Conservation (phyloP, 805 yeast genomes). For the Pichia exigua region DNA sequence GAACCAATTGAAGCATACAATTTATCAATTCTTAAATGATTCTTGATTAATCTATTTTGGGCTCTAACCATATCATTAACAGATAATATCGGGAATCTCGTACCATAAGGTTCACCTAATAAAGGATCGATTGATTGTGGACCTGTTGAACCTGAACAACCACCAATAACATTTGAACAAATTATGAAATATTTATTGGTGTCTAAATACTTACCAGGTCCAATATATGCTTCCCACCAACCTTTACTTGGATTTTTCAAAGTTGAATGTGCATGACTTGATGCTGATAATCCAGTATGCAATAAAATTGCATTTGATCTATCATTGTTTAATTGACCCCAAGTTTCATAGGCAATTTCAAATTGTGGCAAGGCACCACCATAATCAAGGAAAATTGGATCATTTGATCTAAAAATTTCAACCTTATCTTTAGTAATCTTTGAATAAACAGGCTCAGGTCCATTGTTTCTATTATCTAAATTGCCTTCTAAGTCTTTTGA, state of each 20-base stretch:
- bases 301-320: constrained; percentile 68
- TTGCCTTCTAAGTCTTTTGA: constrained; percentile 25
- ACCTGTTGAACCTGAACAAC: constrained; percentile 93
- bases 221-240: constrained; percentile 96
- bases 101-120: constrained; percentile 61
- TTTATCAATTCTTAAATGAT: constrained; percentile 54
- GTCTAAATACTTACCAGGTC: constrained; percentile 73
- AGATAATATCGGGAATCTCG: constrained; percentile 80
- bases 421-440: constrained; percentile 60
- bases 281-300: constrained; percentile 89
- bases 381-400: constrained; percentile 67
- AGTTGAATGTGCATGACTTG: constrained; percentile 88
- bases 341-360: constrained; percentile 85
- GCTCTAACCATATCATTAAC: constrained; percentile 89
- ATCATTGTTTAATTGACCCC: constrained; percentile 67
- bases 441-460: constrained; percentile 84
- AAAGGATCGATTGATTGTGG: constrained; percentile 77
- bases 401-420: constrained; percentile 42
- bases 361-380: constrained; percentile 72
- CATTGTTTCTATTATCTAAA: constrained; percentile 37
- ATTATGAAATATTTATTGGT: constrained; percentile 75
- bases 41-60: constrained; percentile 59
- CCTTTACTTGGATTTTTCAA: constrained; percentile 62
- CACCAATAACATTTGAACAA: constrained; percentile 89
- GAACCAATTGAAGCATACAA: constrained; percentile 81